Conservation (phyloP, 1,284 basidiomycete genomes). For the Uromyces viciae-fabae region DNA sequence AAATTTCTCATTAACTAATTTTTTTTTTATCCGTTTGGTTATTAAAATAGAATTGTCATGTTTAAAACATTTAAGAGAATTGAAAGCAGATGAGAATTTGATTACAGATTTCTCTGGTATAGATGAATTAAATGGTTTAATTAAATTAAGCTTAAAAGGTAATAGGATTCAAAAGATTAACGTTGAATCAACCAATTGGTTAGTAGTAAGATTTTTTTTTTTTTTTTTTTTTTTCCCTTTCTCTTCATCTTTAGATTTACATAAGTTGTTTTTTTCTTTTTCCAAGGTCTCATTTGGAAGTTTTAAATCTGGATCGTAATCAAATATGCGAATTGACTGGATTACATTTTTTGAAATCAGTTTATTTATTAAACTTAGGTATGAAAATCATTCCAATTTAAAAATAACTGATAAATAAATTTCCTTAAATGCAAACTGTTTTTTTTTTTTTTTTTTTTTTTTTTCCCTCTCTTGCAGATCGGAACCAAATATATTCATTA, state of each 20-base stretch:
- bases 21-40: background rate
- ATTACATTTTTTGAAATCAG: conserved; percentile 63
- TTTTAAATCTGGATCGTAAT: conserved; percentile 78
- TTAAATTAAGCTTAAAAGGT: conserved; percentile 74
- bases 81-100: conserved; percentile 79
- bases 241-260: conserved; percentile 32
- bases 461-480: conserved; percentile 60
- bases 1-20: conserved; percentile 5
- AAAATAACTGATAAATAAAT: background rate
- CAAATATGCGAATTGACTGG: conserved; percentile 64
- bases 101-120: conserved; percentile 75
- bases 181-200: conserved; percentile 68
- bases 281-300: conserved; percentile 63
- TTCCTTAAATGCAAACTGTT: background rate
- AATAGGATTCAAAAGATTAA: conserved; percentile 70
- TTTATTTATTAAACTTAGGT: conserved; percentile 77
- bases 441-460: background rate
- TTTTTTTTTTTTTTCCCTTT: conserved; percentile 48
- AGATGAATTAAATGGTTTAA: conserved; percentile 70
- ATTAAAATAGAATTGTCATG: conserved; percentile 82
- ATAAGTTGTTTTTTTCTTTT: background rate
- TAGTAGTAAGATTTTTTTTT: conserved; percentile 49
- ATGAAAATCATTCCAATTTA: conserved; percentile 53
- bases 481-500: conserved; percentile 62
- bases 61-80: conserved; percentile 77